These are phyloP conservation scores for Flaveria robusta DNA, from an alignment of 129 eudicot species.

Conservation along the genomic window DNA sequence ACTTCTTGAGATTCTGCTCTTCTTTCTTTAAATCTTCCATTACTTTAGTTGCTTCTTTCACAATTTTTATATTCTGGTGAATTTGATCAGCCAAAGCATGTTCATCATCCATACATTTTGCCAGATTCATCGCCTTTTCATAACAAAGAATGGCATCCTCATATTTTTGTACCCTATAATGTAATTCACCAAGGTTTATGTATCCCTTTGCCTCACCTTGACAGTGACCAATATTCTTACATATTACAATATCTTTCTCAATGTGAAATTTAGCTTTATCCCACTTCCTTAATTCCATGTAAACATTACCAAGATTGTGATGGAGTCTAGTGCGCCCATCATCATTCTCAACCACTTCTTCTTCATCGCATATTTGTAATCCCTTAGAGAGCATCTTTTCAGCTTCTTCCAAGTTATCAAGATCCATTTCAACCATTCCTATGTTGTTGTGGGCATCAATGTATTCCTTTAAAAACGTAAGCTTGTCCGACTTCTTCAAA, in stretches of 20 bases:
- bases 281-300: slow-evolving; percentile 79
- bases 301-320: slow-evolving; percentile 89
- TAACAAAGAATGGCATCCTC: slow-evolving; percentile 69
- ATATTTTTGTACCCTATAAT: slow-evolving; percentile 67
- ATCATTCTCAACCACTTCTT: slow-evolving; percentile 72
- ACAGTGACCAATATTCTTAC: slow-evolving; percentile 63
- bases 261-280: slow-evolving; percentile 65
- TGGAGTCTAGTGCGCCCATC: slow-evolving; percentile 89
- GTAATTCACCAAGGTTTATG: slow-evolving; percentile 85
- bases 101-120: slow-evolving; percentile 88
- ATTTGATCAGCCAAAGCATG: slow-evolving; percentile 66
- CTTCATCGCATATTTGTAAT: slow-evolving; percentile 80
- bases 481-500: slow-evolving; percentile 51
- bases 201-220: slow-evolving; percentile 98
- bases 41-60: slow-evolving; percentile 61
- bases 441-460: slow-evolving; percentile 86
- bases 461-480: slow-evolving; percentile 71
- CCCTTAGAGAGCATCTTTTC: slow-evolving; percentile 66
- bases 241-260: slow-evolving; percentile 75
- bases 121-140: slow-evolving; percentile 74
- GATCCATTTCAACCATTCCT: slow-evolving; percentile 95
- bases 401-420: slow-evolving; percentile 87
- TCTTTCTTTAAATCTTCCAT: slow-evolving; percentile 68
- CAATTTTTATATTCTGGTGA: slow-evolving; percentile 55
- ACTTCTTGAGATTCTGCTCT: slow-evolving; percentile 79